These are phyloP conservation scores for Urtica urens DNA, from an alignment of 306 rosid genomes.

Conservation along the genomic window DNA sequence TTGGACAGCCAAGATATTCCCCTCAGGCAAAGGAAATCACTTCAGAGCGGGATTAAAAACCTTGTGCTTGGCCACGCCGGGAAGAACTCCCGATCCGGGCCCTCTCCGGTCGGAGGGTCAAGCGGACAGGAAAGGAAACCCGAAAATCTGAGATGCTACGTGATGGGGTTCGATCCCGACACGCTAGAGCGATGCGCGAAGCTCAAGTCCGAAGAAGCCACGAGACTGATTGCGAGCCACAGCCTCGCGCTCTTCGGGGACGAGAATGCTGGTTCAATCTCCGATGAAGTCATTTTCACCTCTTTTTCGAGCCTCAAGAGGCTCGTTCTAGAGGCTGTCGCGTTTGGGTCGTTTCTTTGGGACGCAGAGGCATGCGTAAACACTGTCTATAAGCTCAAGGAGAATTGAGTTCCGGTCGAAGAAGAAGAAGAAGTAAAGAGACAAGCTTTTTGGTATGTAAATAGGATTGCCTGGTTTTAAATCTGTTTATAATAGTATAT, in stretches of 20 bases:
- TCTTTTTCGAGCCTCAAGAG: conserved; percentile 88
- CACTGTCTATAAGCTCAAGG: conserved; percentile 65
- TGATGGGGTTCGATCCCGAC: conserved; percentile 57
- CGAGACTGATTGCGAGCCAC: conserved; percentile 56
- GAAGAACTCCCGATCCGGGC: conserved; percentile 27
- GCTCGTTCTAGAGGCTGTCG: conserved; percentile 88
- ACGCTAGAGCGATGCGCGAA: conserved; percentile 67
- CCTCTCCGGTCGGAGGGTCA: conserved; percentile 19
- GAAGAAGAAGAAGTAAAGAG: conserved; percentile 12
- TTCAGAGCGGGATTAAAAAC: conserved; percentile 33
- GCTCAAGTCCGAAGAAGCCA: conserved; percentile 70
- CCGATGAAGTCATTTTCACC: conserved; percentile 59
- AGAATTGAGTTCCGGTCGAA: conserved; percentile 23
- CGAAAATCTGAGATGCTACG: conserved; percentile 48
- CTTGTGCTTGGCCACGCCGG: conserved; percentile 30
- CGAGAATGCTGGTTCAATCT: conserved; percentile 26
- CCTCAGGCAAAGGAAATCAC: conserved; percentile 27
- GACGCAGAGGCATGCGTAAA: conserved; percentile 79
- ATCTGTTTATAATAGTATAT: background rate
- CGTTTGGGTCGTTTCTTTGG: conserved; percentile 92
- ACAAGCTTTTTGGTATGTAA: conserved; percentile 33
- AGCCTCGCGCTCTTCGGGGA: conserved; percentile 58
- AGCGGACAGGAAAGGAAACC: conserved; percentile 27
- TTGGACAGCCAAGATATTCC: conserved; percentile 36
- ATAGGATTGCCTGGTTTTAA: conserved; percentile 22